phyloP scores from a whole-genome alignment of 1,139 yeast genomes.

The Magnusiomyces ingens region DNA sequence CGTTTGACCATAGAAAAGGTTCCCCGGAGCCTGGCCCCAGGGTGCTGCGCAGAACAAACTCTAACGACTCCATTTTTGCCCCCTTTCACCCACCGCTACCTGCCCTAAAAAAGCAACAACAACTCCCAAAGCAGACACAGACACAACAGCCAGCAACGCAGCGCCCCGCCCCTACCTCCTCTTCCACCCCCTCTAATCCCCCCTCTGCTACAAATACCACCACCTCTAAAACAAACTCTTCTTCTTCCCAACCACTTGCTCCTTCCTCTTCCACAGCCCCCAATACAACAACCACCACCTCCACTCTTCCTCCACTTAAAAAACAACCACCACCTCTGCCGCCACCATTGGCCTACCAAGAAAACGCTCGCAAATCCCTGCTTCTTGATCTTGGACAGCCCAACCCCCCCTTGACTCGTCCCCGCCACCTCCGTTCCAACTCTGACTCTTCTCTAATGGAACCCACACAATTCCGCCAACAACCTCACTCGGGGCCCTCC shows the following conservation, averaged over 20 bases:
- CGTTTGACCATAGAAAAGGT: neutral
- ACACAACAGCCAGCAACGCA: neutral
- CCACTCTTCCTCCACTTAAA: neutral
- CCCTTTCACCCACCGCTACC: neutral
- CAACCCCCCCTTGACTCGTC: conserved; percentile 5
- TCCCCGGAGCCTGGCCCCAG: neutral
- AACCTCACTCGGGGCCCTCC: conserved; percentile 1
- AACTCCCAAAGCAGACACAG: neutral
- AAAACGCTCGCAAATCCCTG: no score
- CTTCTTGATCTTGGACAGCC: no score
- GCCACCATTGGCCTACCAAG: no score
- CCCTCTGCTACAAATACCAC: neutral
- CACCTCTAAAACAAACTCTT: neutral
- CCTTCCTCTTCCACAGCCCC: conserved; percentile 4
- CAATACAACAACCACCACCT: conserved; percentile 6
- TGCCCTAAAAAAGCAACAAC: no score
- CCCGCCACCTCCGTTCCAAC: conserved; percentile 20
- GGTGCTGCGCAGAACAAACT: conserved; percentile 10
- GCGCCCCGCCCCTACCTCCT: neutral
- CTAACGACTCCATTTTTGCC: conserved; percentile 14
- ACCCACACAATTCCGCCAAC: conserved; percentile 12
- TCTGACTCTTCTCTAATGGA: conserved; percentile 28
- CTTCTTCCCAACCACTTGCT: conserved; percentile 4
- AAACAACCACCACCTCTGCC: no score
- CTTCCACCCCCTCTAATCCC: neutral